Evolutionary conservation across 2,329 filamentous ascomycete genomes (phyloP).

Genomic region (Scleromitrula shiraiana): DNA sequence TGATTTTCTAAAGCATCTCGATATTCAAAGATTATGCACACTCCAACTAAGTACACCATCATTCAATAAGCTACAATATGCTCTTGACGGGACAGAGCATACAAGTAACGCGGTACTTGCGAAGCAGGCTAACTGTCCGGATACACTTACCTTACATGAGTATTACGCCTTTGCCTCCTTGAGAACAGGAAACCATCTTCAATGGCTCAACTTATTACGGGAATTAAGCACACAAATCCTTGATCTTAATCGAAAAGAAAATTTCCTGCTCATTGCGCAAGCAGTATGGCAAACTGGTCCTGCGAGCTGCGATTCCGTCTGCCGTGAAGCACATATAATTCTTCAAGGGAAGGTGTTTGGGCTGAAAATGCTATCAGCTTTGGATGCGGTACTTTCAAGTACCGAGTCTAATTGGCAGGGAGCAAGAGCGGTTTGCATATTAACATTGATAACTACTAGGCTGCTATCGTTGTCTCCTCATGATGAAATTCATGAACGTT

Average conservation of each 20-base stretch:
- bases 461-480: constrained; percentile 34
- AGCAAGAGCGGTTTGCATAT: constrained; percentile 32
- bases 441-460: constrained; percentile 36
- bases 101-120: constrained; percentile 46
- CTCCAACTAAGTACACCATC: constrained; percentile 32
- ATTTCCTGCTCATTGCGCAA: constrained; percentile 41
- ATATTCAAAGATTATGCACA: constrained; percentile 32
- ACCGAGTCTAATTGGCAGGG: constrained; percentile 46
- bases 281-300: constrained; percentile 41
- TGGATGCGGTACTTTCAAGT: constrained; percentile 29
- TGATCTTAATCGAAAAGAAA: constrained; percentile 43
- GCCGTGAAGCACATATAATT: constrained; percentile 32
- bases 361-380: constrained; percentile 25
- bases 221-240: constrained; percentile 41
- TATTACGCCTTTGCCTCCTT: constrained; percentile 45
- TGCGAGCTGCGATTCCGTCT: neutral
- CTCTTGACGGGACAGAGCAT: constrained; percentile 20
- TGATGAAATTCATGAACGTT: constrained; percentile 16
- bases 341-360: constrained; percentile 32
- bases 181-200: constrained; percentile 39
- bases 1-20: constrained; percentile 4
- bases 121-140: constrained; percentile 39
- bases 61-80: constrained; percentile 22
- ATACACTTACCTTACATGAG: constrained; percentile 41
- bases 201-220: constrained; percentile 48